Evolutionary conservation across 345 rosid species (phyloP).

Genomic region (Citrus medica): DNA sequence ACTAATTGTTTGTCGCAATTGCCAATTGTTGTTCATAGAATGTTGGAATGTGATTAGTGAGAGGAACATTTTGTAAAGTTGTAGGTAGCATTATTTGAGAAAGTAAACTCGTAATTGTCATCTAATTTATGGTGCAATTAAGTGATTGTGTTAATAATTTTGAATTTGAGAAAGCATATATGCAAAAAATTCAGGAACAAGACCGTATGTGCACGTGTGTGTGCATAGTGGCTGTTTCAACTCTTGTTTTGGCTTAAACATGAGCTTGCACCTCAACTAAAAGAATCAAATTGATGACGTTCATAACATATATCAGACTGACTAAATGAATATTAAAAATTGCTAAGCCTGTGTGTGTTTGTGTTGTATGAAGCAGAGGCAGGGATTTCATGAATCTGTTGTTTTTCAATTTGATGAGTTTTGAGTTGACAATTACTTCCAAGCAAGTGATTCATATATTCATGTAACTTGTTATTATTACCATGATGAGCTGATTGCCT

Average conservation of each 20-base stretch:
- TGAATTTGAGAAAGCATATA: neutral
- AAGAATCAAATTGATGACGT: neutral
- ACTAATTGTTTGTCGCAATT: conserved; percentile 16
- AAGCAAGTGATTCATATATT: neutral
- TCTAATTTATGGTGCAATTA: conserved; percentile 5
- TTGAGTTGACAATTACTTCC: neutral
- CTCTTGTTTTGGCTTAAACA: neutral
- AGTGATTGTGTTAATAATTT: neutral
- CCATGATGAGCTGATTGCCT: neutral
- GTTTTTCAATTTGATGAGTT: neutral
- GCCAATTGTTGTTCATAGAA: conserved; percentile 17
- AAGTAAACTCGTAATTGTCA: conserved; percentile 11
- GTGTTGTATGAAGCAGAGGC: neutral
- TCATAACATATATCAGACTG: neutral
- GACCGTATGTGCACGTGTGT: neutral
- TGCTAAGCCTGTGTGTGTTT: no score
- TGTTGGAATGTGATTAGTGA: conserved; percentile 5
- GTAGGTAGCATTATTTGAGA: conserved; percentile 16
- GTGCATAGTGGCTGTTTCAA: neutral
- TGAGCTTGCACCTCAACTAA: neutral
- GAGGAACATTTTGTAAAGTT: conserved; percentile 21
- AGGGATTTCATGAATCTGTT: neutral
- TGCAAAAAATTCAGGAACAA: neutral
- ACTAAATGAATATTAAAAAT: no score
- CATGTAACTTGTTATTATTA: neutral